Base-by-base conservation (phyloP, 495 filamentous ascomycete genomes). In the Podospora tetraspora region DNA sequence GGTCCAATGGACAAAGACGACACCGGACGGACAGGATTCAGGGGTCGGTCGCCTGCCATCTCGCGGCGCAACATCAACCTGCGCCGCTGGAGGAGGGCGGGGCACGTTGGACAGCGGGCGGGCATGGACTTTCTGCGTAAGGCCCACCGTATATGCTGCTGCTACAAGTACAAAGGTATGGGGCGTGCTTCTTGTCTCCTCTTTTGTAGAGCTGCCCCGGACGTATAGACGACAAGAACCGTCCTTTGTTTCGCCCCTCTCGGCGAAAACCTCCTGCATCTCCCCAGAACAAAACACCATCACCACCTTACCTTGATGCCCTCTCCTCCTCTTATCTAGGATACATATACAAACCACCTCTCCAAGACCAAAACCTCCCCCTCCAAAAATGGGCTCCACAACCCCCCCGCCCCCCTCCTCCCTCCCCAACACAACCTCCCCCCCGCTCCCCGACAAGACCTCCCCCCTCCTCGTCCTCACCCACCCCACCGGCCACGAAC, bases 401-500 rank as follows among this genome's bases (percentile, higher is more conserved):
- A 43, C 34, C 34, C 13, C 34, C 21, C 32, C 66, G 7, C 23
- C 67, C 16, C 11, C 34, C n/a, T 22, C 58, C 16, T 10, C 34
- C 32, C 30, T 2, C 25, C n/a, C 30, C 21, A 0, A 73, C 4
- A 52, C 57, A 19, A 43, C 34, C 34, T 12, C 34, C 21, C 32
- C 66, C 11, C 23, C 67, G 10, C 80, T 92, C 25, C 92, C 91
- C 9, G 68, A 78, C 19, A 82, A 84, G 59, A 77, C 82, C 59
- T 89, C 89, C 5, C 85, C 88, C 0, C 81, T 83, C 27, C 84
- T 96, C 9, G 72, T 84, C 58, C 85, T 97, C 68, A 85, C 87
- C 56, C 85, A 87, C 61, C 90, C 92, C 0, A 92, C 91, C 1
- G 78, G 80, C 2, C 77, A 80, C 27, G 92, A 97, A 75, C 88